Conservation (phyloP, 208 protist species). For the Polymyxa betae region DNA sequence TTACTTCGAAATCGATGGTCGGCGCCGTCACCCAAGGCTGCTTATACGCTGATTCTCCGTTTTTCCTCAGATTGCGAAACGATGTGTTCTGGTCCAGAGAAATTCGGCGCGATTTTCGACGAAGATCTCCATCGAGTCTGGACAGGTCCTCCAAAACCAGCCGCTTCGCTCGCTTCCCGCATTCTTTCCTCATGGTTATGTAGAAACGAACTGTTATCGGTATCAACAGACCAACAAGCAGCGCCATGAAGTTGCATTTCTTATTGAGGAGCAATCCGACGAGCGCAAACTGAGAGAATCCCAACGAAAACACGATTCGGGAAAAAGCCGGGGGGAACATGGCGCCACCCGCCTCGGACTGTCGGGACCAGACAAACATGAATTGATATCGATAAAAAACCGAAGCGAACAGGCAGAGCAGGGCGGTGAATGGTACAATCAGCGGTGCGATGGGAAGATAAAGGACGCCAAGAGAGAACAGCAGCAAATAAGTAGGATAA, state of each 20-base stretch:
- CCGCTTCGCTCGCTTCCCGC: not conserved
- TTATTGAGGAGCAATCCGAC: not conserved
- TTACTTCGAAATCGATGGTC: not conserved
- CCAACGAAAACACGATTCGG: not conserved
- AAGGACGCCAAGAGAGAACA: not conserved
- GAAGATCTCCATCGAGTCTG: not conserved
- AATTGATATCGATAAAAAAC: slow-evolving; percentile 47
- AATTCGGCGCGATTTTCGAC: not conserved
- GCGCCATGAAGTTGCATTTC: not conserved
- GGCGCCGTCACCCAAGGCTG: not conserved
- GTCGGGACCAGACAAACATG: not conserved
- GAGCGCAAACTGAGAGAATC: not conserved
- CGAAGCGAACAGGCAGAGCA: not conserved
- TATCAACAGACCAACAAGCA: not conserved
- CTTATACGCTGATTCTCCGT: not conserved
- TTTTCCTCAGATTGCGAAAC: not conserved
- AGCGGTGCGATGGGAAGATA: slow-evolving; percentile 17
- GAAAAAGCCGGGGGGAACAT: not conserved
- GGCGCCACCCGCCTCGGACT: not conserved
- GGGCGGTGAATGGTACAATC: not conserved
- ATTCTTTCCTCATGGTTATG: not conserved
- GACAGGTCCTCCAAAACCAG: slow-evolving; percentile 1
- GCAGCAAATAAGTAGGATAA: not conserved
- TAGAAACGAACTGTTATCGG: not conserved
- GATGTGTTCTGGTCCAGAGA: not conserved